Evolutionary conservation across 2,329 filamentous ascomycete species (phyloP).

Genomic region (Paramyrothecium sp.): DNA sequence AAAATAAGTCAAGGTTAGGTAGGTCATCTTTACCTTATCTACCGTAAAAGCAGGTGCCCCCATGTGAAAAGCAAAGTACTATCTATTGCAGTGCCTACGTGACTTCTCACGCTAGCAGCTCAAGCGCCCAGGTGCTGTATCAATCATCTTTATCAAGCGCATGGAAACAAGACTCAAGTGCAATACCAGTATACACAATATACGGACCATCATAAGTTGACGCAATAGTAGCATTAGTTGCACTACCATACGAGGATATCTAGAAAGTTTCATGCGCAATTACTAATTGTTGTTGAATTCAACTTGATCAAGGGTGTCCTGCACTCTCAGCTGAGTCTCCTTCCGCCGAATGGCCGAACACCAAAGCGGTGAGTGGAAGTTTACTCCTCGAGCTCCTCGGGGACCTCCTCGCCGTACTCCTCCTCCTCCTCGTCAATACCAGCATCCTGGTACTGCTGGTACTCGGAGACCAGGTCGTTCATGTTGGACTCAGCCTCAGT

Average conservation of each 20-base stretch:
- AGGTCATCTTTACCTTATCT: too few relatives aligned
- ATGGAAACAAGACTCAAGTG: too few relatives aligned
- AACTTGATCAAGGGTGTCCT: constrained; percentile 25
- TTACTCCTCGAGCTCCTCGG: constrained; percentile 67
- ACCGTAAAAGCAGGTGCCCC: too few relatives aligned
- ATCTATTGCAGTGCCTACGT: too few relatives aligned
- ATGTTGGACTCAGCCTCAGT: constrained; percentile 99
- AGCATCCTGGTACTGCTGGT: constrained; percentile 99
- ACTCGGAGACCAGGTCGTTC: constrained; percentile 99
- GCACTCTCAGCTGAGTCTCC: constrained; percentile 9
- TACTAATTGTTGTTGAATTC: constrained; percentile 28
- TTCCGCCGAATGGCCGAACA: too few relatives aligned
- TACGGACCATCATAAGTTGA: constrained; percentile 15
- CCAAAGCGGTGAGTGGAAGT: constrained; percentile 4
- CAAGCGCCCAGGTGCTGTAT: too few relatives aligned
- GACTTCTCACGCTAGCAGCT: too few relatives aligned
- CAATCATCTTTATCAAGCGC: too few relatives aligned
- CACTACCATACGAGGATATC: constrained; percentile 38
- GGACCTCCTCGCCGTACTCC: constrained; percentile 85
- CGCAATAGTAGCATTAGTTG: constrained; percentile 28
- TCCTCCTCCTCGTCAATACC: constrained; percentile 96
- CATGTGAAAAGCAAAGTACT: too few relatives aligned
- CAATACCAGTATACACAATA: constrained; percentile 2
- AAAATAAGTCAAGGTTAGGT: too few relatives aligned
- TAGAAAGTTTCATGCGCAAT: constrained; percentile 32